Evolutionary conservation across 805 yeast genomes (phyloP), one percentile per base, ranked within the genome.

Genomic region (Schwanniomyces yamadae): DNA sequence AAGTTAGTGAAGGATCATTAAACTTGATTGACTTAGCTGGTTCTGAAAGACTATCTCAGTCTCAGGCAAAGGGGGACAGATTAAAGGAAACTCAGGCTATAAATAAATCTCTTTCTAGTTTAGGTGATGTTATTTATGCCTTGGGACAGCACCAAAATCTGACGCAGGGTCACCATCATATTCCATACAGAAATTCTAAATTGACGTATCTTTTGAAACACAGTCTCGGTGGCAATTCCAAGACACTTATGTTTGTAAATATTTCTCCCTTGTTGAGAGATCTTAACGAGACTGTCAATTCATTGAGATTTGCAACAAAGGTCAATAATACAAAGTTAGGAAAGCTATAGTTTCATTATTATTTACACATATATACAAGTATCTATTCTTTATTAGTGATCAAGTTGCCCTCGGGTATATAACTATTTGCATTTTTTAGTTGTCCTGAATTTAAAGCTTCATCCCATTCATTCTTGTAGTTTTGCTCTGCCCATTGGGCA

Each of bases 11-110:
- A n/a, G 93, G 96, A 8, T 71, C 76, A 2, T 64, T 91, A 39
- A 90, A 91, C 52, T 63, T 91, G 36, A 80, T 93, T 32, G 99
- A 91, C 61, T 67, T 91, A 37, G 99, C 99, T 0, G 99, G 99
- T 2, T 87, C 96, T 0, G 99, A 91, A 63, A 69, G 98, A 39
- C 66, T 90, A 11, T 59, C 80, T 7, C 71, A 76, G 12, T 84
- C 96, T 0, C 84, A 81, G 50, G 95, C 79, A 0, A 73, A 76
- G 1, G 97, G 97, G 0, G 85, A 81, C 9, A 62, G 97, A 32
- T 63, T 91, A 18, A 76, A 77, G 45, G 99, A 91, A 58, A 90
- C 98, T 0, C 91, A 84, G 50, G 77, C 89, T 6, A 91, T 91
- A 39, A 91, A 91, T 61, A 84, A 80, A 56, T 88, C 96, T 6